Base-by-base conservation (phyloP, 2,329 filamentous ascomycete genomes). In the Coniochaeta sp. region DNA sequence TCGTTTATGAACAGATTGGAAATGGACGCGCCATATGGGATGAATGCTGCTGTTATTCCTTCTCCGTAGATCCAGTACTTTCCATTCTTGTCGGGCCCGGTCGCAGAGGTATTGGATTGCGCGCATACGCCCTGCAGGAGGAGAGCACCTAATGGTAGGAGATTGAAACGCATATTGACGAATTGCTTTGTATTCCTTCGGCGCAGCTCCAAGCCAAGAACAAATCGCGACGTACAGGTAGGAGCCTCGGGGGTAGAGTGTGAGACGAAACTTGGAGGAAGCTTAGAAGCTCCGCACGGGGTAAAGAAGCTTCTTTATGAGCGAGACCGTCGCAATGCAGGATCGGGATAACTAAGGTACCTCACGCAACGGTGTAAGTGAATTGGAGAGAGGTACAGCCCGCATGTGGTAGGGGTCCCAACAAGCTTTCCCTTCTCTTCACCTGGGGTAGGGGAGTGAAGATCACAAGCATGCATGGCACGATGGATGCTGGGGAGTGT, bases 11-110 rank as follows among this genome's bases (percentile, higher is more conserved):
- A 79, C 58, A 93, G 77, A 69, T 91, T 88, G 61, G 87, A 82
- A 67, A 93, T 82, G 61, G 86, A 85, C 8, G 89, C 89, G 62
- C 89, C 89, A 67, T 92, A 92, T 1, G 88, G 80, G 54, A 92
- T 86, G 72, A 92, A 92, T 6, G 80, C 76, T 9, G 85, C 88
- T 58, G 84, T 77, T 66, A 92, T 88, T 60, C 83, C 84, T 58
- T 85, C 79, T 64, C 87, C 85, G 61, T 80, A 76, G 72, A 92
- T 84, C 77, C 86, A 87, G 76, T 91, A 92, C 73, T 92, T 90
- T 63, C 85, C 85, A 65, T 86, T 73, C 64, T 76, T 72, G 68
- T 87, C 84, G 0, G 84, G 80, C 24, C n/a, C 58, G 40, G 55
- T 40, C 34, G 62, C 52, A 17, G 59, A 47, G 42, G 44, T 54